A percentile compares a stretch with the other conserved stretches of the same genome.
These are phyloP conservation scores for Pythium grandisporangium DNA, from an alignment of 352 stramenopile species.

Conservation along the genomic window DNA sequence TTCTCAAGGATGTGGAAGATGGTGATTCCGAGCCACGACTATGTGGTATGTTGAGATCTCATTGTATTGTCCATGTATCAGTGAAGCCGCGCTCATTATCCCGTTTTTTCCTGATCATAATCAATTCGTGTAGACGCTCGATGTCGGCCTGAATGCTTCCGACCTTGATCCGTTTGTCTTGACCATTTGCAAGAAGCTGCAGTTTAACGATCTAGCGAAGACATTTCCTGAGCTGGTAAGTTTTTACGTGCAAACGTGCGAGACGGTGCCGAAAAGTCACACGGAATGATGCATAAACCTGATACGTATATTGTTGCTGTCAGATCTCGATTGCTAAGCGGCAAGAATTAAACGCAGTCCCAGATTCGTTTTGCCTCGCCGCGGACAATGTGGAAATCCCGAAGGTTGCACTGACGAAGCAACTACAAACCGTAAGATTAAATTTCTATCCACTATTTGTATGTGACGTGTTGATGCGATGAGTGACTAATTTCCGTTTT, in stretches of 20 bases:
- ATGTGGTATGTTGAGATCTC: slow-evolving; percentile 37
- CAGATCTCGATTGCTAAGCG: slow-evolving; percentile 68
- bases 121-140: slow-evolving; percentile 64
- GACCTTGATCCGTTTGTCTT: slow-evolving; percentile 68
- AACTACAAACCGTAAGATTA: slow-evolving; percentile 32
- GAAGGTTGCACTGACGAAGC: slow-evolving; percentile 42
- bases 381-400: slow-evolving; percentile 57
- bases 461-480: no score
- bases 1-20: slow-evolving; percentile 43
- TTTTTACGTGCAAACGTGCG: neutral
- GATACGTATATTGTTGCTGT: no score
- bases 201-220: slow-evolving; percentile 62
- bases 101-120: no score
- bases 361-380: slow-evolving; percentile 51
- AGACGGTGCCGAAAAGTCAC: neutral
- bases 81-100: no score
- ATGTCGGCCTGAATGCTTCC: slow-evolving; percentile 46
- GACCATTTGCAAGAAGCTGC: slow-evolving; percentile 59
- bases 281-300: neutral
- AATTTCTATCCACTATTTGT: no score
- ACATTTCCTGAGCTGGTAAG: slow-evolving; percentile 59
- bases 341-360: slow-evolving; percentile 37
- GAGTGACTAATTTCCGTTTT: no score
- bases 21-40: slow-evolving; percentile 35
- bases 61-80: no score